A percentile compares a stretch with the other conserved stretches of the same genome.
Evolutionary conservation across 148 eudicot genomes (phyloP).

Genomic region (Chenopodium quinoa): DNA sequence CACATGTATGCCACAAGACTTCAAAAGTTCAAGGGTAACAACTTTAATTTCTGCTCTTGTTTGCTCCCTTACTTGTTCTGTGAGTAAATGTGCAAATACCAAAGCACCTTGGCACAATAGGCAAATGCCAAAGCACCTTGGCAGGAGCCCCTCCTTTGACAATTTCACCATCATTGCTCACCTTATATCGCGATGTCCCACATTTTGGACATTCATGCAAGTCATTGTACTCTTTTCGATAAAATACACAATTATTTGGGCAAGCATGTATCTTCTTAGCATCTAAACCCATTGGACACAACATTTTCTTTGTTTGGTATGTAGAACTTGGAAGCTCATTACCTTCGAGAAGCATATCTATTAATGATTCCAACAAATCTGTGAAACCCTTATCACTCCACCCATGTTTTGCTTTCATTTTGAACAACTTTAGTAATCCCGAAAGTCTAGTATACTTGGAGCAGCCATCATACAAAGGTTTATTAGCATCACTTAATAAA

Average conservation of each 20-base stretch:
- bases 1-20: background rate
- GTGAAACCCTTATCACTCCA: background rate
- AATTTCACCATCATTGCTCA: background rate
- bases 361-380: background rate
- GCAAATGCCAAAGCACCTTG: no score
- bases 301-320: background rate
- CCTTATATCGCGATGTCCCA: background rate
- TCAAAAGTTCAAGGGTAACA: background rate
- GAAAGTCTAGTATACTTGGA: background rate
- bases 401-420: background rate
- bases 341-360: background rate
- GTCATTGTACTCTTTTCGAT: background rate
- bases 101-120: no score
- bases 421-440: background rate
- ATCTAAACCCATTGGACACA: background rate
- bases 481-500: background rate
- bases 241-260: background rate
- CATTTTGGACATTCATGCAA: conserved; percentile 5
- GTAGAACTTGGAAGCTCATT: background rate
- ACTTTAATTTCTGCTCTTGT: background rate
- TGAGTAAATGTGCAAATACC: background rate
- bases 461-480: background rate
- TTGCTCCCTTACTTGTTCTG: background rate
- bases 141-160: background rate
- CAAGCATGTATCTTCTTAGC: background rate